These are phyloP conservation scores for Pholiota conissans DNA, from an alignment of 768 basidiomycete genomes.

Conservation along the genomic window DNA sequence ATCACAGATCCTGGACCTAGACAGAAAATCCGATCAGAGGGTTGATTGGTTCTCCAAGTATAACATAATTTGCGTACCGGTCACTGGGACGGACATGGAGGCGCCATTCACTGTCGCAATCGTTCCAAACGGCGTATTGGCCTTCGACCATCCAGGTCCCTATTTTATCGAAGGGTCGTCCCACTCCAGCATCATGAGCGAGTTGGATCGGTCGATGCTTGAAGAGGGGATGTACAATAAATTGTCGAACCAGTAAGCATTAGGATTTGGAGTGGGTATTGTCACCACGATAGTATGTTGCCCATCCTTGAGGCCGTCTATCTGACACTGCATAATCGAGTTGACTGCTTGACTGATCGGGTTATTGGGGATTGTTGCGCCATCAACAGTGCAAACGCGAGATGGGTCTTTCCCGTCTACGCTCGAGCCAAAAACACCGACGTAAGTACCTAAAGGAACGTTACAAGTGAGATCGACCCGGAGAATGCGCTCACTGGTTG, in stretches of 20 bases:
- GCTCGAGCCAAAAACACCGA: conserved; percentile 3
- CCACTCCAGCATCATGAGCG: neutral
- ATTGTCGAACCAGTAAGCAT: conserved; percentile 5
- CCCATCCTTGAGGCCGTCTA: neutral
- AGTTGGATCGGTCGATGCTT: neutral
- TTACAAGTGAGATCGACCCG: neutral
- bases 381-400: conserved; percentile 2
- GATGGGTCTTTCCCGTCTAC: neutral
- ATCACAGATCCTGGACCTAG: neutral
- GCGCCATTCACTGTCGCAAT: neutral
- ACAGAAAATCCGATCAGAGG: neutral
- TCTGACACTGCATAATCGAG: conserved; percentile 1
- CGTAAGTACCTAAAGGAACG: conserved; percentile 1
- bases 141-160: neutral
- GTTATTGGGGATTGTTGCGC: neutral
- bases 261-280: neutral
- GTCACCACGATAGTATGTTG: conserved; percentile 3
- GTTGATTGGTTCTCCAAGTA: neutral
- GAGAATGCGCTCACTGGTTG: neutral
- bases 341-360: neutral
- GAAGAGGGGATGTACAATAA: conserved; percentile 5
- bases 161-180: neutral
- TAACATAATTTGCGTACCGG: neutral
- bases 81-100: neutral
- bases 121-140: neutral